A percentile compares a stretch with the other conserved stretches of the same genome.
Evolutionary conservation across 495 filamentous ascomycete species (phyloP).

Genomic region (Penicillium canescens): DNA sequence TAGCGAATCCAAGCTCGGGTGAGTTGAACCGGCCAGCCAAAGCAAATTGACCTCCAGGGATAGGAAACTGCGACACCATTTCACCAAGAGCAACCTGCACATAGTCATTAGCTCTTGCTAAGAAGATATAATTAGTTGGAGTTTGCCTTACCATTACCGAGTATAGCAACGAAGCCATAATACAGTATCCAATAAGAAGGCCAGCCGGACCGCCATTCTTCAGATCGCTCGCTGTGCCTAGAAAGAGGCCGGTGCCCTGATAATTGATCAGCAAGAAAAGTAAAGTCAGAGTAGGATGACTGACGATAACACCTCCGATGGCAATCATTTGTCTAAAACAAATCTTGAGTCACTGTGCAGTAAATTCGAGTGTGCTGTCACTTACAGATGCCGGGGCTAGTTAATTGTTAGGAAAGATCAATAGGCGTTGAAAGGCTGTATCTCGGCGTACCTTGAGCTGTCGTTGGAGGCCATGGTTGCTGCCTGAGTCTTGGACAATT

Average conservation of each 20-base stretch:
- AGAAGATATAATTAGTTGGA: too few species aligned
- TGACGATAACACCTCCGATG: slow-evolving; percentile 23
- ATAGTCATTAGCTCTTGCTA: background rate
- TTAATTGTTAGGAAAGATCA: background rate
- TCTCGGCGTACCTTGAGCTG: slow-evolving; percentile 14
- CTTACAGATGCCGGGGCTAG: slow-evolving; percentile 24
- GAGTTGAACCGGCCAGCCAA: slow-evolving; percentile 17
- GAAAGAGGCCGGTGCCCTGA: slow-evolving; percentile 23
- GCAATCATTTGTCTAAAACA: slow-evolving; percentile 22
- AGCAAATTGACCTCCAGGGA: slow-evolving; percentile 15
- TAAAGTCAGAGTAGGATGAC: background rate
- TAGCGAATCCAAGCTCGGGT: slow-evolving; percentile 18
- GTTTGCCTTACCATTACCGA: slow-evolving; percentile 20
- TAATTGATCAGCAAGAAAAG: background rate
- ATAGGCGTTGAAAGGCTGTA: too few species aligned
- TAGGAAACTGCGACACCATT: slow-evolving; percentile 19
- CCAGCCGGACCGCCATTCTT: slow-evolving; percentile 25
- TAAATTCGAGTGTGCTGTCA: background rate
- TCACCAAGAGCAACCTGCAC: slow-evolving; percentile 13
- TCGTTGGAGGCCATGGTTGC: slow-evolving; percentile 19
- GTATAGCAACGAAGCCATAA: slow-evolving; percentile 21
- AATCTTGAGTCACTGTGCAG: background rate
- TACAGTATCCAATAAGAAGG: slow-evolving; percentile 22
- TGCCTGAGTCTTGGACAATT: slow-evolving; percentile 3
- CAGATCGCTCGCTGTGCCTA: slow-evolving; percentile 22